Conservation (phyloP, 2,329 filamentous ascomycete species). For the Hawksworthiomyces lignivorus region DNA sequence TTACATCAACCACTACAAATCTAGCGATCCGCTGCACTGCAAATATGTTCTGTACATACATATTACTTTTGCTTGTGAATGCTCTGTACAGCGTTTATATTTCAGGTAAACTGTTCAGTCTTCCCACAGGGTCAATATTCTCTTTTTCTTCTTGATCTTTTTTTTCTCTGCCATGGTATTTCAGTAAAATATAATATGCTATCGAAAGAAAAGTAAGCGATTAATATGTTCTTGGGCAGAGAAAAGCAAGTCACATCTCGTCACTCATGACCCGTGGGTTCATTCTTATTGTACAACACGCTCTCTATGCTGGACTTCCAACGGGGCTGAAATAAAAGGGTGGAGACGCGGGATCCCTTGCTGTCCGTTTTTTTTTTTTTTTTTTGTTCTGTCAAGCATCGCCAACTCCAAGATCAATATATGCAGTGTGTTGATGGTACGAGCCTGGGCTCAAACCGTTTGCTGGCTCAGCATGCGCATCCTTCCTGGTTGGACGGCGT, state of each 20-base stretch:
- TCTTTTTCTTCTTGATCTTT: background rate
- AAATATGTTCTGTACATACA: too few relatives aligned
- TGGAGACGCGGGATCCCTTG: too few relatives aligned
- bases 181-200: background rate
- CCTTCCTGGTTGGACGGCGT: slow-evolving; percentile 63
- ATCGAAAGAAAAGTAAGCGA: background rate
- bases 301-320: background rate
- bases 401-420: background rate
- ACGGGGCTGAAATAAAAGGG: background rate
- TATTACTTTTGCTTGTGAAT: too few relatives aligned
- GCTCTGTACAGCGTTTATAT: too few relatives aligned
- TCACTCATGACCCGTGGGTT: background rate
- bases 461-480: slow-evolving; percentile 52
- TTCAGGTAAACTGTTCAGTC: too few relatives aligned
- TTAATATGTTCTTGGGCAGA: too few relatives aligned
- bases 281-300: too few relatives aligned
- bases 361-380: background rate
- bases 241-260: too few relatives aligned
- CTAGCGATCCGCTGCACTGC: too few relatives aligned
- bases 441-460: background rate
- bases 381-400: too few relatives aligned
- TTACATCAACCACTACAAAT: too few relatives aligned
- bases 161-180: background rate
- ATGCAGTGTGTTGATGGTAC: background rate
- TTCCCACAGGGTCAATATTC: too few relatives aligned